phyloP scores from a whole-genome alignment of 371 early-diverging fungal species.

The Lichtheimia ornata region DNA sequence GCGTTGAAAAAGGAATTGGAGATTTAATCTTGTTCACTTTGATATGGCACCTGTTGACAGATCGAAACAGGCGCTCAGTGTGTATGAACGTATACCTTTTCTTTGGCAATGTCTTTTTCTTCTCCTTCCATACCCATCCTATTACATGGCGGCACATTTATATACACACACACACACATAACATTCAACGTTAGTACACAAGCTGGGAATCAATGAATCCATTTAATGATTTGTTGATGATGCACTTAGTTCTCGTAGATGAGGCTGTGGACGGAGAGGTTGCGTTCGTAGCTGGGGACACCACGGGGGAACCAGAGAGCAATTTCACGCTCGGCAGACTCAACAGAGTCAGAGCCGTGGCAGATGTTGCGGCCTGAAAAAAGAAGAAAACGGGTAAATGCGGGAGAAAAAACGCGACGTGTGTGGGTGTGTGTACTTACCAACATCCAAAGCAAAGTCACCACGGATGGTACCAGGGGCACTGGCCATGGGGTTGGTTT shows the following conservation, averaged over 20 bases:
- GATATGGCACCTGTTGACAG: slow-evolving; percentile 3
- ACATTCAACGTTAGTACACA: background rate
- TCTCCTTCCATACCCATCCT: background rate
- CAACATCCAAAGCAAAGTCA: slow-evolving; percentile 92
- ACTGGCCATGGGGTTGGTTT: slow-evolving; percentile 91
- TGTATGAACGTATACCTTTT: background rate
- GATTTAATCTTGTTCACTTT: slow-evolving; percentile 5
- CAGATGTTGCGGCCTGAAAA: slow-evolving; percentile 89
- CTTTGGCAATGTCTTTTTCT: background rate
- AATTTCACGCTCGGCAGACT: slow-evolving; percentile 97
- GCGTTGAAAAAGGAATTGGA: background rate
- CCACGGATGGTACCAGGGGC: slow-evolving; percentile 99
- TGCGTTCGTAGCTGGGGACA: slow-evolving; percentile 60
- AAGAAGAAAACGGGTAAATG: too few relatives aligned
- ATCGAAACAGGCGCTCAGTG: slow-evolving; percentile 4
- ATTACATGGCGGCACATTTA: background rate
- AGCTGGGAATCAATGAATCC: too few relatives aligned
- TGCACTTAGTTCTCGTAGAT: slow-evolving; percentile 71
- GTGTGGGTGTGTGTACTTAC: too few relatives aligned
- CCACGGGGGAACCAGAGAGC: slow-evolving; percentile 96
- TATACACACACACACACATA: background rate
- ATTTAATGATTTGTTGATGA: background rate
- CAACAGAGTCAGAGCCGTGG: slow-evolving; percentile 99
- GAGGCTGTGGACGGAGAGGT: slow-evolving; percentile 59
- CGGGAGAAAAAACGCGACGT: too few relatives aligned